A percentile compares a stretch with the other conserved stretches of the same genome.
Evolutionary conservation across 768 basidiomycete genomes (phyloP).

Genomic region (Mycena olivaceomarginata): DNA sequence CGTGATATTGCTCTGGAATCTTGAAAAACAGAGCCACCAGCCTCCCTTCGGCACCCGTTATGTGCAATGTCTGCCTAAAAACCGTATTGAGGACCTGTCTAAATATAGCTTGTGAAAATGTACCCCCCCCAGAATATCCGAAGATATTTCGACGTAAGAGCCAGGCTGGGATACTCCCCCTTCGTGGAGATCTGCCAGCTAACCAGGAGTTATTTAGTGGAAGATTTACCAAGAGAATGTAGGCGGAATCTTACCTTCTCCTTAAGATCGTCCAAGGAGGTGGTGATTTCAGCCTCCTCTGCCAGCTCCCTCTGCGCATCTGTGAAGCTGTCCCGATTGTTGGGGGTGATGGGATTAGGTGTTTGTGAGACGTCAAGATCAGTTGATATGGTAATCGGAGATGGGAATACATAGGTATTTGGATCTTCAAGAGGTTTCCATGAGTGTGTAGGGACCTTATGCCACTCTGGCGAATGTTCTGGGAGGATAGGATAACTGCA

Average conservation of each 20-base stretch:
- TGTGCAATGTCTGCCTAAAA: background rate
- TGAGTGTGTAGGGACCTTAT: background rate
- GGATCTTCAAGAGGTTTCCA: background rate
- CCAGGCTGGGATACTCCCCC: too few relatives aligned
- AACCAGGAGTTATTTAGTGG: too few relatives aligned
- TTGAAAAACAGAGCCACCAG: background rate
- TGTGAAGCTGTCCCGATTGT: background rate
- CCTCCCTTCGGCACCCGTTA: background rate
- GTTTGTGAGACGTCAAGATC: background rate
- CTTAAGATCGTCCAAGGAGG: background rate
- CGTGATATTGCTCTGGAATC: background rate
- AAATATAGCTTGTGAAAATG: background rate
- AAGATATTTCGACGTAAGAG: background rate
- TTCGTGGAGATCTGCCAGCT: too few relatives aligned
- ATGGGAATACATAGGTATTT: background rate
- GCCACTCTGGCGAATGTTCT: background rate
- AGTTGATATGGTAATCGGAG: too few relatives aligned
- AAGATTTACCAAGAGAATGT: too few relatives aligned
- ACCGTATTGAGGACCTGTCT: background rate
- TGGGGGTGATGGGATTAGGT: background rate
- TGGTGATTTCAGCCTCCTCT: background rate
- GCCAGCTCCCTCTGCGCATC: background rate
- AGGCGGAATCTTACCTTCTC: background rate
- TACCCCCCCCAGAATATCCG: background rate
- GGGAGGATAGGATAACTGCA: background rate